These are phyloP conservation scores for Aethionema arabicum DNA, from an alignment of 345 rosid genomes.

Conservation along the genomic window DNA sequence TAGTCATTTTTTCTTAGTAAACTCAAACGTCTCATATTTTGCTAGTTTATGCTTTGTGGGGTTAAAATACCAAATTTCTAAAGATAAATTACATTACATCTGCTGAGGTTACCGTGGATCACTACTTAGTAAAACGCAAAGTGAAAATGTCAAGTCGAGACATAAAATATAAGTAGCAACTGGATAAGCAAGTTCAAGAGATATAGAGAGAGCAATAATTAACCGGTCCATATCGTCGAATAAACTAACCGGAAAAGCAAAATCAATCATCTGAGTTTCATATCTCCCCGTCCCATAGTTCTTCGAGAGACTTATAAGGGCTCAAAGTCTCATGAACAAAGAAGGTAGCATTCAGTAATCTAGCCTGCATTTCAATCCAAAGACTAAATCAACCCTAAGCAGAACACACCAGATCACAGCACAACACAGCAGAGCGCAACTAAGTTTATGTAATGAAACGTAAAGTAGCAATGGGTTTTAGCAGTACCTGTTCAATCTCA, in stretches of 20 bases:
- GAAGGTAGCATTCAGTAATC: slow-evolving; percentile 42
- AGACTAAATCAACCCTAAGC: neutral
- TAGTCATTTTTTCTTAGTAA: no score
- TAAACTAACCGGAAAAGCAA: neutral
- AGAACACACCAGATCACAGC: neutral
- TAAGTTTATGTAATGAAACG: neutral
- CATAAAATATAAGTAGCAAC: neutral
- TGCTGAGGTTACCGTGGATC: no score
- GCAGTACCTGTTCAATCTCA: slow-evolving; percentile 58
- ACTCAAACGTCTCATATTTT: no score
- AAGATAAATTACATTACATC: no score
- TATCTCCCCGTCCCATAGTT: slow-evolving; percentile 86
- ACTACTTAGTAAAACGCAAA: no score
- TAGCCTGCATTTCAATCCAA: slow-evolving; percentile 47
- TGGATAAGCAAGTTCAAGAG: neutral
- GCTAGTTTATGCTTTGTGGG: no score
- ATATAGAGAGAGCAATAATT: slow-evolving; percentile 1
- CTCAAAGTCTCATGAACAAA: slow-evolving; percentile 59
- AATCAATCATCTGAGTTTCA: slow-evolving; percentile 28
- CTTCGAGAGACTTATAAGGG: slow-evolving; percentile 57
- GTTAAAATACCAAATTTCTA: no score
- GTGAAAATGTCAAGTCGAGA: no score
- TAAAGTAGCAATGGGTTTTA: neutral
- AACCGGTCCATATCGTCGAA: neutral
- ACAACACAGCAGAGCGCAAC: no score